Evolutionary conservation across 108 stramenopile genomes (phyloP).

Genomic region (Cyclostephanos invisitatus): DNA sequence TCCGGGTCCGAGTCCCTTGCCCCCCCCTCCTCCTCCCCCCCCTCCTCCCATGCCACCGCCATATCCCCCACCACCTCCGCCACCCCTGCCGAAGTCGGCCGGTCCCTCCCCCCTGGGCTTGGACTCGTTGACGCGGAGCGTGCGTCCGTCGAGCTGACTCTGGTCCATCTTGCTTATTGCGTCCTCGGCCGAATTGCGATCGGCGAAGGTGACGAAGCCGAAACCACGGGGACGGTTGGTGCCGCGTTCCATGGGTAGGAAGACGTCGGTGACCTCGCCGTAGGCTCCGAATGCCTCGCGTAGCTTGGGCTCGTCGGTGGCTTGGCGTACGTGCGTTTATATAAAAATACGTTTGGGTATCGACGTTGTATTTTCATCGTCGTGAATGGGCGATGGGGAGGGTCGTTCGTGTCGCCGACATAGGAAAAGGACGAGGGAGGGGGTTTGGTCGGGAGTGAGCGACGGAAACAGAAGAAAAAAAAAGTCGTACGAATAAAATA

Average conservation of each 20-base stretch:
- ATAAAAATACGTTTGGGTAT: too few species aligned
- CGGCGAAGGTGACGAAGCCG: conserved; percentile 58
- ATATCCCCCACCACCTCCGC: conserved; percentile 8
- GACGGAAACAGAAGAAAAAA: not conserved
- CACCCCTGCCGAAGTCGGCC: conserved; percentile 21
- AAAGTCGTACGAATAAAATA: not conserved
- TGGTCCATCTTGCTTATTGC: conserved; percentile 57
- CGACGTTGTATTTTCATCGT: too few species aligned
- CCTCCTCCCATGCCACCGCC: conserved; percentile 48
- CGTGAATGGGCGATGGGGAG: too few species aligned
- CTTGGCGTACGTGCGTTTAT: too few species aligned
- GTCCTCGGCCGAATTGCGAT: conserved; percentile 45
- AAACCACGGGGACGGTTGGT: conserved; percentile 59
- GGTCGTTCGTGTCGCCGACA: too few species aligned
- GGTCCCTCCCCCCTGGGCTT: conserved; percentile 55
- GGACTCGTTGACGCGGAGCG: conserved; percentile 57
- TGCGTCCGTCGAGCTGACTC: conserved; percentile 55
- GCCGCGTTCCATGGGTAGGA: conserved; percentile 60
- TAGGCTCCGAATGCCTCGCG: conserved; percentile 53
- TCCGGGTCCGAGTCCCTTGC: conserved; percentile 30
- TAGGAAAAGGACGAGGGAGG: not conserved
- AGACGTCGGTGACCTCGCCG: conserved; percentile 58
- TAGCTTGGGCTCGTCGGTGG: conserved; percentile 56
- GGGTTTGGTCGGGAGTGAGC: not conserved
- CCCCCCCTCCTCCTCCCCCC: conserved; percentile 29